Base-by-base conservation (phyloP, 2,329 filamentous ascomycete species). In the Calonectria pseudoturangicola region DNA sequence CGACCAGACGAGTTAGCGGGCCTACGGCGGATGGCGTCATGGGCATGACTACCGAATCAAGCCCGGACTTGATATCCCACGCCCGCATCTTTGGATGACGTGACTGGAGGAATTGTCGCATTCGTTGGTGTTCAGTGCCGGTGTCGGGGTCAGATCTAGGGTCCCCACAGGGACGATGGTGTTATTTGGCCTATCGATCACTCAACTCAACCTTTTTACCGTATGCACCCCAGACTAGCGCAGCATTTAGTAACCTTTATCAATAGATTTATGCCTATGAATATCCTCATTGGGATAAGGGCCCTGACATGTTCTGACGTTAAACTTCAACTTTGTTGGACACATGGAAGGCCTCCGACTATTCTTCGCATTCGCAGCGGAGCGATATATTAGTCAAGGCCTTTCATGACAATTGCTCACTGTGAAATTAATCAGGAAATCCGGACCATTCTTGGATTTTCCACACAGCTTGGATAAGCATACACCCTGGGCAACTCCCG, bases 161-260 rank as follows among this genome's bases (percentile, higher is more conserved):
- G 64, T 69, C 74, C 65, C 76, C 77, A 76, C 77, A 72, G 28
- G 51, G 21, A 60, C 77, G 77, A 79, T 79, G 77, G 74, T 79
- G 77, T 79, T 79, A 79, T 79, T 77, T 79, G 63, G 77, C 67
- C 74, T 72, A 72, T 77, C 73, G 70, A 79, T 79, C 72, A 79
- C 77, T 74, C 75, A 79, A 79, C 56, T 63, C n/a, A 39, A 36
- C 58, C 60, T 71, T 75, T 47, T 43, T 1, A 8, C 48, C 39
- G 64, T 30, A 51, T 33, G 36, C 43, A 68, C 58, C 62, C 58
- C 48, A 67, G 28, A 18, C 16, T 65, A 67, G 65, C 33, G 51
- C 39, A 66, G 4, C 21, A 58, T 15, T 15, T 21, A 21, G 12
- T 65, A 21, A 5, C 16, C 8, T 43, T 62, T 43, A 45, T 63